Evolutionary conservation across 169 alveolate genomes (phyloP).

Genomic region (Plasmodium gonderi): DNA sequence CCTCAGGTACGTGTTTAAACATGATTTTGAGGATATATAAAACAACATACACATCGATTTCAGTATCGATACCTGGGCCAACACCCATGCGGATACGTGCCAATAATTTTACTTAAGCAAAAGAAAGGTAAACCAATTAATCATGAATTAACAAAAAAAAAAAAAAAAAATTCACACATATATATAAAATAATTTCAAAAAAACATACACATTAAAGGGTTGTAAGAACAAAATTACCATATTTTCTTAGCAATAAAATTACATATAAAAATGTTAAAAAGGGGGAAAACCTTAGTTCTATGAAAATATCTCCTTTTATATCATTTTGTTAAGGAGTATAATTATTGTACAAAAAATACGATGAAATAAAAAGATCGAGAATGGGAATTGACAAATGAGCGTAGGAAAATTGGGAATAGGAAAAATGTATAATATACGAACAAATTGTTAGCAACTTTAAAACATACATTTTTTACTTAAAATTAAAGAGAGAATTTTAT

Average conservation of each 20-base stretch:
- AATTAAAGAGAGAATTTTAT: background rate
- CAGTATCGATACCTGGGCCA: background rate
- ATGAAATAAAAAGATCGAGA: background rate
- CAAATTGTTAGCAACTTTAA: background rate
- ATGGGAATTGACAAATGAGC: background rate
- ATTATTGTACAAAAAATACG: background rate
- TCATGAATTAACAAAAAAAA: background rate
- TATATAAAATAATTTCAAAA: background rate
- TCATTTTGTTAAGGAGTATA: background rate
- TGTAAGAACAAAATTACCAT: background rate
- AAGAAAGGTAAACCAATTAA: background rate
- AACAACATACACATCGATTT: background rate
- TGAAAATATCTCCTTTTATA: background rate
- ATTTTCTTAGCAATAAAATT: background rate
- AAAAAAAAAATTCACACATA: background rate
- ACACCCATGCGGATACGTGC: background rate
- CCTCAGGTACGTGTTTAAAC: background rate
- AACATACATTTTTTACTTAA: background rate
- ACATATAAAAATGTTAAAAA: background rate
- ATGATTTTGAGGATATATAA: background rate
- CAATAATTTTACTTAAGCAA: background rate
- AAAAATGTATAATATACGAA: background rate
- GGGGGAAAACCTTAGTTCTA: background rate
- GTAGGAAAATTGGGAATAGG: background rate
- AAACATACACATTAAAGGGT: background rate